Percentiles rank a stretch among this genome's conserved stretches.
phyloP scores from a whole-genome alignment of 2,329 filamentous ascomycete genomes.

The Plectosphaerella sp. region DNA sequence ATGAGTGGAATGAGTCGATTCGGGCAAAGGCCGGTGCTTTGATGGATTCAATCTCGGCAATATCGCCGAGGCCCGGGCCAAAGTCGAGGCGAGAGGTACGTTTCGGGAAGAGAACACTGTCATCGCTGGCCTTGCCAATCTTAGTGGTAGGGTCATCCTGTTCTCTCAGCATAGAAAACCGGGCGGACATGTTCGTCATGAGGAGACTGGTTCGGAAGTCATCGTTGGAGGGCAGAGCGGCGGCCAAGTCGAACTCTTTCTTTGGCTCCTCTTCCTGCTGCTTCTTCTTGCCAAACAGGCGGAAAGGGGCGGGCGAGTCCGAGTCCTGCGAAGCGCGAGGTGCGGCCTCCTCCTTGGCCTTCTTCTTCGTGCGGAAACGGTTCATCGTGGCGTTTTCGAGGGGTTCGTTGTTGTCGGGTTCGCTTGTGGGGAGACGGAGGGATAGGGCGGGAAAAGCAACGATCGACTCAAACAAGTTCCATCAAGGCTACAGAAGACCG shows the following conservation, averaged over 20 bases:
- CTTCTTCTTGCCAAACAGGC: constrained; percentile 51
- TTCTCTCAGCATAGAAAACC: constrained; percentile 95
- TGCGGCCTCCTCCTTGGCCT: constrained; percentile 52
- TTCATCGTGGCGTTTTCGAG: constrained; percentile 53
- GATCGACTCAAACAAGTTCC: too few species aligned
- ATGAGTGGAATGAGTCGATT: constrained; percentile 60
- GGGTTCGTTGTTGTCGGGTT: too few species aligned
- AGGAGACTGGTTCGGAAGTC: constrained; percentile 93
- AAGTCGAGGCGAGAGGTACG: constrained; percentile 77
- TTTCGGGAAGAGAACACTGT: constrained; percentile 83
- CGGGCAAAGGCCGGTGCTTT: constrained; percentile 55
- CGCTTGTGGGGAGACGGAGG: too few species aligned
- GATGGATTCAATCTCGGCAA: constrained; percentile 85
- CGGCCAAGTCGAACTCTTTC: constrained; percentile 65
- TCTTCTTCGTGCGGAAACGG: constrained; percentile 71
- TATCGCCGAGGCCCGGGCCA: constrained; percentile 67
- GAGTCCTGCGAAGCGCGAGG: constrained; percentile 50
- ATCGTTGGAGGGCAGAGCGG: constrained; percentile 74
- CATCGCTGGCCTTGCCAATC: constrained; percentile 90
- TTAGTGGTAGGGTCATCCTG: constrained; percentile 88
- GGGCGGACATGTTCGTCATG: constrained; percentile 90
- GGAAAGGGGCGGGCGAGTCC: constrained; percentile 48
- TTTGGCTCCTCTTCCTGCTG: constrained; percentile 56
- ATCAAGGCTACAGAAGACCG: too few species aligned
- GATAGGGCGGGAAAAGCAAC: too few species aligned